Percentiles rank a stretch among this genome's conserved stretches.
Conservation (phyloP, 768 basidiomycete species). For the Candolleomyces efflorescens region DNA sequence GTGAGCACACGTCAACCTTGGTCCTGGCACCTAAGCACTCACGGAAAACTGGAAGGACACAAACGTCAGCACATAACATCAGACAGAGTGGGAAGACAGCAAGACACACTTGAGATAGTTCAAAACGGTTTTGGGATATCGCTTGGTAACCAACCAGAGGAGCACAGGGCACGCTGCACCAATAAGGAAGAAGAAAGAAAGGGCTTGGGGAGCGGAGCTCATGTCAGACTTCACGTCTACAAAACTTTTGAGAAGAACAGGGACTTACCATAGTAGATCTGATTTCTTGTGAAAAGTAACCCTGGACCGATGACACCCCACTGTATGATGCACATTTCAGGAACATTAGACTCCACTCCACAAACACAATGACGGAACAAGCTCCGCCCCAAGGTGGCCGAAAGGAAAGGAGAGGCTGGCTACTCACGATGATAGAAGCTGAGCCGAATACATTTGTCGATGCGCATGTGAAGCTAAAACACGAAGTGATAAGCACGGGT, state of each 20-base stretch:
- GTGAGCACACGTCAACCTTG: neutral
- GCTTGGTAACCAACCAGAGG: constrained; percentile 57
- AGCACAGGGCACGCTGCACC: constrained; percentile 64
- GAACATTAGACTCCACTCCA: too few relatives aligned
- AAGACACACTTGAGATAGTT: constrained; percentile 50
- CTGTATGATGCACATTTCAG: constrained; percentile 15
- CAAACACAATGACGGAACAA: too few relatives aligned
- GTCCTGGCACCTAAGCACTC: constrained; percentile 14
- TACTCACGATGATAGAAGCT: constrained; percentile 55
- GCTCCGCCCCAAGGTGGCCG: neutral
- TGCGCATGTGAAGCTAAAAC: constrained; percentile 47
- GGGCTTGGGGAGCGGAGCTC: constrained; percentile 25
- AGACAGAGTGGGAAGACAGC: too few relatives aligned
- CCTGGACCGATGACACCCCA: constrained; percentile 70
- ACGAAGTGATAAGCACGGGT: constrained; percentile 1
- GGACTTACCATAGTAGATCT: constrained; percentile 52
- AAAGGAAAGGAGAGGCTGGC: neutral
- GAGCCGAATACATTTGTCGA: constrained; percentile 47
- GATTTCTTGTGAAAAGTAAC: constrained; percentile 49
- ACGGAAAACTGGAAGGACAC: constrained; percentile 34
- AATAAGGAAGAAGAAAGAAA: constrained; percentile 70
- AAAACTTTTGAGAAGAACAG: neutral
- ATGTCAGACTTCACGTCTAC: constrained; percentile 1
- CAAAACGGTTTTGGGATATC: constrained; percentile 57
- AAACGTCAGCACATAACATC: too few relatives aligned